Percentiles rank a stretch among this genome's conserved stretches.
Evolutionary conservation across 768 basidiomycete genomes (phyloP).

Genomic region (Baorangia bicolor): DNA sequence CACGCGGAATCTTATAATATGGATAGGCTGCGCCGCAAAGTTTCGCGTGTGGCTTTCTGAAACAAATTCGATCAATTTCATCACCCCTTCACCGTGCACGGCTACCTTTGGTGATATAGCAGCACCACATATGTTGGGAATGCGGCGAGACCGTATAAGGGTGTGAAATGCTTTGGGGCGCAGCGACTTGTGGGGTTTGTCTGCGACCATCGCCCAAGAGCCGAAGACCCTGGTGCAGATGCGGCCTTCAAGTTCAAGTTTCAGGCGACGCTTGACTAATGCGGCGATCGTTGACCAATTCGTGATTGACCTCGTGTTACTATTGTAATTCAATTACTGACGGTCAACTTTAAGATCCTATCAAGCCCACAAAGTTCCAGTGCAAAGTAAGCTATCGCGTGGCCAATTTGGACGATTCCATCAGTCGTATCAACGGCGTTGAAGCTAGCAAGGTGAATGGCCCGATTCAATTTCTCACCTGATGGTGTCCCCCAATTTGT

Average conservation of each 20-base stretch:
- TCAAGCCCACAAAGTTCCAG: slow-evolving; percentile 10
- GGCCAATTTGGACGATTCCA: slow-evolving; percentile 1
- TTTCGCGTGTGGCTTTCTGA: slow-evolving; percentile 6
- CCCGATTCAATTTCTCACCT: slow-evolving; percentile 11
- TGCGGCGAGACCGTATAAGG: slow-evolving; percentile 3
- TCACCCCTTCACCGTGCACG: slow-evolving; percentile 12
- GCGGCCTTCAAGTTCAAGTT: no score
- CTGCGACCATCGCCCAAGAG: slow-evolving; percentile 4
- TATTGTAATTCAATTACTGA: slow-evolving; percentile 11
- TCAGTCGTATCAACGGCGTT: slow-evolving; percentile 8
- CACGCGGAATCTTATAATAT: slow-evolving; percentile 3
- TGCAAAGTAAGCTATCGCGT: not conserved
- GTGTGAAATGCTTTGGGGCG: slow-evolving; percentile 9
- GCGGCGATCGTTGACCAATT: slow-evolving; percentile 13
- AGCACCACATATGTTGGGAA: not conserved
- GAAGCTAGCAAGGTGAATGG: slow-evolving; percentile 12
- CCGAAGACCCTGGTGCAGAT: slow-evolving; percentile 16
- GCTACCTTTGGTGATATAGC: slow-evolving; percentile 11
- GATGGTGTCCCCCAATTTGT: slow-evolving; percentile 10
- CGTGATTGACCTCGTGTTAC: slow-evolving; percentile 23
- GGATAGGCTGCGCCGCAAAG: slow-evolving; percentile 13
- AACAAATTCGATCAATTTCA: slow-evolving; percentile 4
- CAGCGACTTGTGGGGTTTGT: slow-evolving; percentile 12
- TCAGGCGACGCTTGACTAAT: slow-evolving; percentile 21
- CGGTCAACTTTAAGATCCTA: slow-evolving; percentile 14